These are phyloP conservation scores for Paramarasmius palmivorus DNA, from an alignment of 1,284 basidiomycete genomes.

Conservation along the genomic window DNA sequence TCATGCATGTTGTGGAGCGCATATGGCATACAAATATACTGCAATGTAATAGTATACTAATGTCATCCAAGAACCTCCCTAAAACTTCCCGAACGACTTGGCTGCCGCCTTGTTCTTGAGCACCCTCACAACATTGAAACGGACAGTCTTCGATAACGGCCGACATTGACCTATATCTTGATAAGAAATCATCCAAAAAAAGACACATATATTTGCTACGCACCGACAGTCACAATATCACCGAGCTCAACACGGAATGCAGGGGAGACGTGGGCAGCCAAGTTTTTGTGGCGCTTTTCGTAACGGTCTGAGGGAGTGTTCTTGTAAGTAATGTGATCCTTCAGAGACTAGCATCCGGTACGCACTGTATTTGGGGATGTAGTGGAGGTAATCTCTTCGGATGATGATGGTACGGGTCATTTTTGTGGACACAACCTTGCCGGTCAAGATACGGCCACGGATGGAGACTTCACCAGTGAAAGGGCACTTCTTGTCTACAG, in stretches of 20 bases:
- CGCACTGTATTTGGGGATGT: conserved; percentile 97
- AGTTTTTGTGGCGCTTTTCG: conserved; percentile 98
- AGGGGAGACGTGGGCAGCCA: conserved; percentile 95
- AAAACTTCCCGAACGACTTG: conserved; percentile 96
- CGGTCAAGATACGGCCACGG: conserved; percentile 98
- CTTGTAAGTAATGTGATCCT: background rate
- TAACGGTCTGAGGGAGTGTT: conserved; percentile 70
- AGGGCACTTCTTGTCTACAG: conserved; percentile 97
- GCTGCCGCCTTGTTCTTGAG: conserved; percentile 84
- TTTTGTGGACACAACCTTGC: conserved; percentile 97
- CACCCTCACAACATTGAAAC: conserved; percentile 97
- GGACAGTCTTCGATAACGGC: conserved; percentile 98
- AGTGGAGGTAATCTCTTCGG: conserved; percentile 98
- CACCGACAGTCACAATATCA: conserved; percentile 94
- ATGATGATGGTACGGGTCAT: conserved; percentile 99
- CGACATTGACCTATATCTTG: conserved; percentile 86
- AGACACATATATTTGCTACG: conserved; percentile 31
- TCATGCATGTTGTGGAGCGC: conserved; percentile 7
- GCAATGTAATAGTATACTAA: conserved; percentile 25
- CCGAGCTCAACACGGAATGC: conserved; percentile 97
- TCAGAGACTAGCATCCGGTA: conserved; percentile 11
- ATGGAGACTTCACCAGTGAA: conserved; percentile 97
- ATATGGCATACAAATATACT: conserved; percentile 20
- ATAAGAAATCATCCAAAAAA: conserved; percentile 11
- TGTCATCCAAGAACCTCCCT: conserved; percentile 28